Base-by-base conservation (phyloP, 768 basidiomycete genomes). In the Podaxis rugospora region DNA sequence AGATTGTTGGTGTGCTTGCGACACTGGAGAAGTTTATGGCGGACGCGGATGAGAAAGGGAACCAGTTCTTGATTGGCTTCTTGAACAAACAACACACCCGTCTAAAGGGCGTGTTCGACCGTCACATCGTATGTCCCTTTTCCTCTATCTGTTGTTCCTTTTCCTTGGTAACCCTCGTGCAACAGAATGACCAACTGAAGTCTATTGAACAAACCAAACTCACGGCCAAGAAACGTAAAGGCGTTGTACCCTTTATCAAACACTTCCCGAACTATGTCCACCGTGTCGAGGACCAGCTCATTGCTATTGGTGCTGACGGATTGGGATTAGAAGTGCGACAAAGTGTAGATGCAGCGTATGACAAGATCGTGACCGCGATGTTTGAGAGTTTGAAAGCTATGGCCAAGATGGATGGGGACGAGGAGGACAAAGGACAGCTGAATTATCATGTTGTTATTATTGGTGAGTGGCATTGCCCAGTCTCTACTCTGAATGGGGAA, bases 401-500 rank as follows among this genome's bases (percentile, higher is more conserved):
- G 85, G 96, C 95, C 10, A 98, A 97, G 72, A 76, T 96, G 80
- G 90, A 95, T 59, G 92, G 93, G 0, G 93, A 92, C 59, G 90
- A 85, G 0, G 96, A 98, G 69, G 95, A 95, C 72, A 98, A 98
- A 73, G 95, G 95, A 0, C 94, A 96, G 69, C 81, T 98, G 55
- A 98, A 98, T 72, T 97, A 93, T 65, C 94, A 97, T 70, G 93
- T 98, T 66, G 89, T 96, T 68, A 80, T 98, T 62, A 90, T 98
- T 59, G 96, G 96, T 95, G 68, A 67, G 90, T 72, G 36, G 4
- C 44, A 6, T 51, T 18, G 44, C 49, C 50, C 51, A 44, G 28
- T 9, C 21, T 42, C 28, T n/a, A 0, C 18, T 0, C 42, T 44
- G 16, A 21, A 14, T 44, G 37, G 39, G 32, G 5, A 10, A 25